Evolutionary conservation across 1,284 basidiomycete species (phyloP), one percentile per base, ranked within the genome.

Genomic region (Cryptococcus wingfieldii): DNA sequence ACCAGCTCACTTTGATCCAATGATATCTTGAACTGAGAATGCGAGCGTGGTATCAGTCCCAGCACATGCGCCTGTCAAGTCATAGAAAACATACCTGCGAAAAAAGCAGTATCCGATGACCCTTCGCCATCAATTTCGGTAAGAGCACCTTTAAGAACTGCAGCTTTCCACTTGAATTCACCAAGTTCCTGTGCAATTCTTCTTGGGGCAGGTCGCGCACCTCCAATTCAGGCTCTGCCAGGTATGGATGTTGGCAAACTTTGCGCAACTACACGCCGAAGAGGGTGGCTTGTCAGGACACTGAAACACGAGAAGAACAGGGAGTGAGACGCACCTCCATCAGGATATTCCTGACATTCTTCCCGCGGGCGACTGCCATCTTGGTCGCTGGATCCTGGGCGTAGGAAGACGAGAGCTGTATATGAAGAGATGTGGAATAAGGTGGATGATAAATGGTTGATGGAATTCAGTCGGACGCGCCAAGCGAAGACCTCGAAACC

Each of bases 31-130:
- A 94, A 93, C 90, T 59, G 38, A 14, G 12, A 51, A n/a, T 10
- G 10, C 42, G 6, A 6, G 93, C 61, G n/a, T 44, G 42, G 46
- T 9, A 16, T 53, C 38, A 46, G 10, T 37, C 5, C 19, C 42
- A 27, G 27, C 25, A 18, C 12, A 13, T 51, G 49, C 45, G 18
- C 9, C 25, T 8, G 9, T 48, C 8, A n/a, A 54, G 13, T 28
- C 31, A 18, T 38, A 18, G 27, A 23, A 16, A 47, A 53, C 82
- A 68, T 76, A 95, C 96, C 81, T 98, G 96, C 76, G 92, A 96
- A 79, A 98, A 99, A 27, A 98, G 80, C 23, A 99, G 80, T n/a
- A 98, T 86, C 27, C 96, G 86, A 77, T 98, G 96, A 0, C 92
- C 93, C 43, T 87, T 84, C 51, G 85, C 84, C 70, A 90, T 91